Evolutionary conservation across 2,329 filamentous ascomycete species (phyloP), one percentile per base, ranked within the genome.

Genomic region (Nigrospora sphaerica): DNA sequence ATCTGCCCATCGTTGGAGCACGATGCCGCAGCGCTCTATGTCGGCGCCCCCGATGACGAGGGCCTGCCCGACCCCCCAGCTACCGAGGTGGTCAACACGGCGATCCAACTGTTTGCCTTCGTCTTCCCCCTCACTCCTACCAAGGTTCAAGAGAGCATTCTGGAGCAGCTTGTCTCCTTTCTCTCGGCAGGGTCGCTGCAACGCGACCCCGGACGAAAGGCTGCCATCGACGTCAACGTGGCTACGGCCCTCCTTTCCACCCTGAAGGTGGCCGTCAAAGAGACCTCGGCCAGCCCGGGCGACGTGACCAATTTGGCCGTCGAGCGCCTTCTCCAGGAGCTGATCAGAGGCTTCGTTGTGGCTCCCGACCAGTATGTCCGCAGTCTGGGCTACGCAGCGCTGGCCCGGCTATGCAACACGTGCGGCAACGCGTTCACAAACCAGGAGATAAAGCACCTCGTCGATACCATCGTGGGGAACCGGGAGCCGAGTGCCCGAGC

Each of bases 391-490:
- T 92, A 91, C 47, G 85, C 90, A 58, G 88, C 88, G 0, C 72
- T 96, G 12, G 92, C 91, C 14, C 81, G 90, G 34, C 78, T 98
- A 1, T 97, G 93, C 66, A 91, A 76, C 51, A 68, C 77, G 45
- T 90, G 89, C 45, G 95, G 93, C 35, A 95, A 93, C 52, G 73
- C 84, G 1, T 93, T 95, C 58, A 98, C 93, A 0, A 91, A 88
- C 52, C 76, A 81, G 28, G 90, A 96, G 65, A 88, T 98, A 57
- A 96, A 95, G 60, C 85, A 85, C 60, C 75, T 98, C 11, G 85
- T 97, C 38, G 92, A 98, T 58, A 95, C 87, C 1, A 96, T 98
- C 52, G 90, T 98, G 6, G 80, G 85, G 39, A 96, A 98, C 64
- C 80, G 92, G 46, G 93, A 98, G 62, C 93, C 93, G 0, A 92